These are phyloP conservation scores for Barnettozyma salicaria DNA, from an alignment of 805 yeast species.

Conservation along the genomic window DNA sequence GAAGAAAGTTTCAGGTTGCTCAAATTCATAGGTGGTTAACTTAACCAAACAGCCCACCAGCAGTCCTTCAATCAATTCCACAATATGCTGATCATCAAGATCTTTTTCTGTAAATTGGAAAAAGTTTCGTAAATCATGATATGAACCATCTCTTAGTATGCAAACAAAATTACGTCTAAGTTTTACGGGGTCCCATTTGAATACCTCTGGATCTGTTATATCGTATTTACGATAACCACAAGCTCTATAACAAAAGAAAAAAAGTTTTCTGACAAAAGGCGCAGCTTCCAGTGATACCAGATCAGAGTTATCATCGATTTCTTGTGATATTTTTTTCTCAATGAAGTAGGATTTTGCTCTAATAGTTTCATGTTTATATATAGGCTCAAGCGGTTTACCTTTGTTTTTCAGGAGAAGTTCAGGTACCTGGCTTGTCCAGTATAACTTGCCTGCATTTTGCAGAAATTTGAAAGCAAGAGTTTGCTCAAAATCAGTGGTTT, in stretches of 20 bases:
- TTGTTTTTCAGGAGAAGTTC: conserved; percentile 13
- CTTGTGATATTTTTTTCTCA: conserved; percentile 1
- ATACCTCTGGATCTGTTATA: neutral
- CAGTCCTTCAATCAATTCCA: conserved; percentile 5
- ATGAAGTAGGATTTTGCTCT: conserved; percentile 14
- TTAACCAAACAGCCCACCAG: conserved; percentile 13
- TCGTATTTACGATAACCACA: conserved; percentile 1
- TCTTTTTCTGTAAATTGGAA: conserved; percentile 11
- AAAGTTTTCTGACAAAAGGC: conserved; percentile 9
- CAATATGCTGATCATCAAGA: conserved; percentile 6
- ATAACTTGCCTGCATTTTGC: conserved; percentile 8
- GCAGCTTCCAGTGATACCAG: conserved; percentile 8
- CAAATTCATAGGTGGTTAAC: conserved; percentile 15
- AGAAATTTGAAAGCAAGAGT: conserved; percentile 13
- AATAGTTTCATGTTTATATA: conserved; percentile 17
- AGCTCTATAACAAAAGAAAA: conserved; percentile 4
- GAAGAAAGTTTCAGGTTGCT: neutral
- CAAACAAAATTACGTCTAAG: neutral
- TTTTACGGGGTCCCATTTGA: conserved; percentile 1
- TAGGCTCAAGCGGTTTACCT: conserved; percentile 3
- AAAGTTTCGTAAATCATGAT: conserved; percentile 16
- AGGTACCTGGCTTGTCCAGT: conserved; percentile 11
- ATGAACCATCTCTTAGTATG: conserved; percentile 7
- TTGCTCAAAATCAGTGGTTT: conserved; percentile 1
- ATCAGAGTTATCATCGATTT: neutral